phyloP scores from a whole-genome alignment of 257 asterid genomes.

The Mitragyna speciosa region DNA sequence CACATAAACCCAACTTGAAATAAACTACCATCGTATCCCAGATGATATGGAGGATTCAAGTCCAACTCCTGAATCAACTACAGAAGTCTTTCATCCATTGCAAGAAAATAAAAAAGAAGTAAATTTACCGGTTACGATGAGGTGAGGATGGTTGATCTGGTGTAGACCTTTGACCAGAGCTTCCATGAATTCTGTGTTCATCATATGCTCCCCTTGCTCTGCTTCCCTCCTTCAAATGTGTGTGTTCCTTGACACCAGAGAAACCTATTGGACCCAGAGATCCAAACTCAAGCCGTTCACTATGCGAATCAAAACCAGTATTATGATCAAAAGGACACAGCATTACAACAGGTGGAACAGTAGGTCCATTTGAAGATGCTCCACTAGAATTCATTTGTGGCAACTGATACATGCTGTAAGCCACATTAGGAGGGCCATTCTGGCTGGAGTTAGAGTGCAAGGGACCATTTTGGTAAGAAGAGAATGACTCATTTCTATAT shows the following conservation, averaged over 20 bases:
- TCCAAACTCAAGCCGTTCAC: constrained; percentile 88
- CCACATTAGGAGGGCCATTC: constrained; percentile 50
- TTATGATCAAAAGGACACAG: constrained; percentile 73
- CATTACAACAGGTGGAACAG: constrained; percentile 62
- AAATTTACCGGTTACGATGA: constrained; percentile 57
- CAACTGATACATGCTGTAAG: constrained; percentile 61
- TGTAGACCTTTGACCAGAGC: constrained; percentile 55
- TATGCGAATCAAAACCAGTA: constrained; percentile 48
- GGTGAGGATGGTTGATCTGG: constrained; percentile 92
- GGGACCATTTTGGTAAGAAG: constrained; percentile 73
- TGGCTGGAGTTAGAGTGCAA: constrained; percentile 50
- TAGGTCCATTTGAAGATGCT: constrained; percentile 56
- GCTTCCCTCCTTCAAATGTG: constrained; percentile 56
- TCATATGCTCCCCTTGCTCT: constrained; percentile 49
- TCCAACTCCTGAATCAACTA: not conserved
- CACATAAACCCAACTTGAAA: not conserved
- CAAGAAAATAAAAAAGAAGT: not conserved
- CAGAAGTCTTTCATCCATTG: not conserved
- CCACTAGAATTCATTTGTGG: constrained; percentile 53
- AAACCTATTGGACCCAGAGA: constrained; percentile 70
- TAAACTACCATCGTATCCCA: not conserved
- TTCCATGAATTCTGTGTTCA: constrained; percentile 56
- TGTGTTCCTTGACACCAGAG: constrained; percentile 58
- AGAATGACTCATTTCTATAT: constrained; percentile 35
- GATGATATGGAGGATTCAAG: not conserved